phyloP scores from a whole-genome alignment of 192 early-diverging fungal species.

The Coemansia reversa region DNA sequence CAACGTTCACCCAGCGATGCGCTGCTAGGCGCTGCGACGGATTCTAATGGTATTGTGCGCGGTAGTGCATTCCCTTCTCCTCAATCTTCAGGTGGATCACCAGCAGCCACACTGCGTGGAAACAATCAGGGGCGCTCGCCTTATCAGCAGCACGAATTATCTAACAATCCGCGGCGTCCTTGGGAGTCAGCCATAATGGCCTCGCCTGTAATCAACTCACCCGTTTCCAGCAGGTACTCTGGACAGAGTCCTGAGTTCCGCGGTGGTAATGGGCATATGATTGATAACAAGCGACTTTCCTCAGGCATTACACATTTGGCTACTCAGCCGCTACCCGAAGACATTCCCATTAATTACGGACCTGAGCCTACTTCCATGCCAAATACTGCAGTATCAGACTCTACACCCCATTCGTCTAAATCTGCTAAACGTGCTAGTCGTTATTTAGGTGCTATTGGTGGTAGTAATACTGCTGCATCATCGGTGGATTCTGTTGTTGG shows the following conservation, averaged over 20 bases:
- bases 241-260: conserved; percentile 35
- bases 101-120: conserved; percentile 36
- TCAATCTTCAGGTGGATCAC: conserved; percentile 27
- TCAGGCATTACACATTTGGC: conserved; percentile 30
- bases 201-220: conserved; percentile 47
- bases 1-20: conserved; percentile 45
- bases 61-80: conserved; percentile 15
- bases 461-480: conserved; percentile 1
- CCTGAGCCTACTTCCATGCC: not conserved
- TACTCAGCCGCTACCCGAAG: conserved; percentile 37
- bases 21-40: conserved; percentile 3
- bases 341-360: conserved; percentile 19
- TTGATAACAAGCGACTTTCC: conserved; percentile 22
- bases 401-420: conserved; percentile 8
- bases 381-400: not conserved
- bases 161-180: conserved; percentile 22
- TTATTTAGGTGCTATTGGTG: conserved; percentile 23
- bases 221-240: conserved; percentile 25
- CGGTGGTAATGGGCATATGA: not conserved
- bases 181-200: conserved; percentile 37
- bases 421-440: conserved; percentile 32
- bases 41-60: not conserved
- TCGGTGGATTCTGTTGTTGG: conserved; percentile 12
- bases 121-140: conserved; percentile 35
- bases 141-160: conserved; percentile 21